Evolutionary conservation across 805 yeast genomes (phyloP).

Genomic region (Metschnikowia henanensis): DNA sequence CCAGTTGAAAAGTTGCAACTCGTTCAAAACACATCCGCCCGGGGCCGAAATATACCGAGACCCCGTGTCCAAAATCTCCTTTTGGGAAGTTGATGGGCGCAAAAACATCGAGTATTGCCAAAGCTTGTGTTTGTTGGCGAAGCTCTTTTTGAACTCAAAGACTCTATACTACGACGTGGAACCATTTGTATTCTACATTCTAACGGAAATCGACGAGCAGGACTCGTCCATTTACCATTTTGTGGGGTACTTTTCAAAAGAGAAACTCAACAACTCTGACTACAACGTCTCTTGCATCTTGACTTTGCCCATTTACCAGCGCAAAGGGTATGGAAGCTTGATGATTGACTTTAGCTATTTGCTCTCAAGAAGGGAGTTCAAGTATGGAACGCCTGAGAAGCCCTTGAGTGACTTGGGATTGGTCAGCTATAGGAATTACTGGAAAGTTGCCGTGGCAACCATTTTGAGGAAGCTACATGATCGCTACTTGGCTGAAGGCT

Average conservation of each 20-base stretch:
- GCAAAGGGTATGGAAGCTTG: slow-evolving; percentile 87
- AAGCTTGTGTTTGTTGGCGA: slow-evolving; percentile 85
- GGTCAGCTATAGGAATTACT: slow-evolving; percentile 80
- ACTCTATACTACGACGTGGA: slow-evolving; percentile 94
- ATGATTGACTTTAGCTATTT: slow-evolving; percentile 88
- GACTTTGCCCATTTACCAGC: slow-evolving; percentile 83
- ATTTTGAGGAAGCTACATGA: slow-evolving; percentile 34
- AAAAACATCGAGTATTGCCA: slow-evolving; percentile 82
- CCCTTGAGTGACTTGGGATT: slow-evolving; percentile 88
- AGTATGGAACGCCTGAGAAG: slow-evolving; percentile 92
- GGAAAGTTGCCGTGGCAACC: slow-evolving; percentile 69
- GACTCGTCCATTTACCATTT: slow-evolving; percentile 58
- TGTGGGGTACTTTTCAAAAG: slow-evolving; percentile 94
- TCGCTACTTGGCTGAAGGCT: slow-evolving; percentile 14
- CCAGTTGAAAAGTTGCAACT: slow-evolving; percentile 62
- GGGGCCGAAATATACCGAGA: slow-evolving; percentile 45
- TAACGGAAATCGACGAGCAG: slow-evolving; percentile 62
- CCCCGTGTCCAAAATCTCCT: slow-evolving; percentile 24
- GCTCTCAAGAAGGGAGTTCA: slow-evolving; percentile 70
- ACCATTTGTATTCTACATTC: slow-evolving; percentile 86
- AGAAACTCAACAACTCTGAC: slow-evolving; percentile 68
- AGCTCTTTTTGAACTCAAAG: slow-evolving; percentile 85
- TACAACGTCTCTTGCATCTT: slow-evolving; percentile 90
- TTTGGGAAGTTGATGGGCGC: slow-evolving; percentile 73
- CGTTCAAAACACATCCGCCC: slow-evolving; percentile 62